A percentile compares a stretch with the other conserved stretches of the same genome.
These are phyloP conservation scores for Hyphopichia wangnamkhiaoensis DNA, from an alignment of 1,139 yeast species.

Conservation along the genomic window DNA sequence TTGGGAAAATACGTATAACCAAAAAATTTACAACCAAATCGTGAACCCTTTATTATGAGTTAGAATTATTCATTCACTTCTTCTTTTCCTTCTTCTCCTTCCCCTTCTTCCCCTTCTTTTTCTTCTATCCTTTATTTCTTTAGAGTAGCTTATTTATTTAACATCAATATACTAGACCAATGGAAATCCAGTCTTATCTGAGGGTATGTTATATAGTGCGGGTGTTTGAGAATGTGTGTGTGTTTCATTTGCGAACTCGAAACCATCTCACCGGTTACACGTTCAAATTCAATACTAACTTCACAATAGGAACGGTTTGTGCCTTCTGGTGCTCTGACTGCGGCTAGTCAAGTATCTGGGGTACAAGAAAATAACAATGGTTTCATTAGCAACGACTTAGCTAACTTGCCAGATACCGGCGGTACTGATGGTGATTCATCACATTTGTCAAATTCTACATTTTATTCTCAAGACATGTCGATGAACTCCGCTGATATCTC, in stretches of 20 bases:
- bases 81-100: too few species aligned
- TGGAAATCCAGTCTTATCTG: neutral
- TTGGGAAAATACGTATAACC: too few species aligned
- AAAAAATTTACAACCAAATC: neutral
- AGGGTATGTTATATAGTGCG: neutral
- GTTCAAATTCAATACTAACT: too few species aligned
- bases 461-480: neutral
- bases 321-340: too few species aligned
- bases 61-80: too few species aligned
- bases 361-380: neutral
- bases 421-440: slow-evolving; percentile 2
- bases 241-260: too few species aligned
- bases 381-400: neutral
- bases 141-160: neutral
- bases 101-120: too few species aligned
- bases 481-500: neutral
- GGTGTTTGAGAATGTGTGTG: neutral
- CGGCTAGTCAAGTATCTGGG: neutral
- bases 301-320: too few species aligned
- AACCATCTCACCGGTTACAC: too few species aligned
- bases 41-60: too few species aligned
- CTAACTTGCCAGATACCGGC: neutral
- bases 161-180: neutral
- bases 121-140: neutral
- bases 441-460: neutral